phyloP scores from a whole-genome alignment of 768 basidiomycete genomes.

The Pleurotus tuber-regium region DNA sequence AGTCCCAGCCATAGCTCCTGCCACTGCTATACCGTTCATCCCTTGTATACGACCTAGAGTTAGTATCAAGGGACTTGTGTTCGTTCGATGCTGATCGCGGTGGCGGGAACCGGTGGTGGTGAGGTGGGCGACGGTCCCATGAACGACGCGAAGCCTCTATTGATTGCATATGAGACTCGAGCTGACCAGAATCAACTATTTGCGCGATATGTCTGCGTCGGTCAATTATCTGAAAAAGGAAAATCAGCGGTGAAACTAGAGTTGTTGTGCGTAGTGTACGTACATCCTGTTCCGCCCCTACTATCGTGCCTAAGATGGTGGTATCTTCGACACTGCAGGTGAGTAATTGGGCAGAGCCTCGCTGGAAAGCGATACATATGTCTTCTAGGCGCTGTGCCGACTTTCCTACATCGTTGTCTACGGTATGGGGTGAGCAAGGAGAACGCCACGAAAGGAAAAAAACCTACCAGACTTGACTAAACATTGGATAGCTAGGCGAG shows the following conservation, averaged over 20 bases:
- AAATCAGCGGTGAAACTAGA: too few species aligned
- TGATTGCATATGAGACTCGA: too few species aligned
- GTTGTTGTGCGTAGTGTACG: not conserved
- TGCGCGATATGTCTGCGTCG: constrained; percentile 10
- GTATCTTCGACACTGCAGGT: constrained; percentile 14
- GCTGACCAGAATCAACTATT: constrained; percentile 8
- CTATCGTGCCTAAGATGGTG: constrained; percentile 22
- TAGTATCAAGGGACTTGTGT: too few species aligned
- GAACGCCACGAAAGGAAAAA: not conserved
- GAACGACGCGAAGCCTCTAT: too few species aligned
- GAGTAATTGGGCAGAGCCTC: constrained; percentile 24
- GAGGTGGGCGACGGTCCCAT: too few species aligned
- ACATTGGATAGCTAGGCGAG: constrained; percentile 38
- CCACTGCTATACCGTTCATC: too few species aligned
- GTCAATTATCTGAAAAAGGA: constrained; percentile 12
- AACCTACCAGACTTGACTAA: constrained; percentile 37
- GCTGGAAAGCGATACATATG: constrained; percentile 33
- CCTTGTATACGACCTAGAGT: too few species aligned
- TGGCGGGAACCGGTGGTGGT: too few species aligned
- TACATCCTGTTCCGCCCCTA: constrained; percentile 24
- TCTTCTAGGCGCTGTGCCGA: constrained; percentile 27
- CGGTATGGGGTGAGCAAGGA: not conserved
- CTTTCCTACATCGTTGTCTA: constrained; percentile 40
- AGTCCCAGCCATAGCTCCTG: too few species aligned
- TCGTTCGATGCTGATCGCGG: too few species aligned